These are phyloP conservation scores for Mucor racemosus DNA, from an alignment of 371 early-diverging fungal genomes.

Conservation along the genomic window DNA sequence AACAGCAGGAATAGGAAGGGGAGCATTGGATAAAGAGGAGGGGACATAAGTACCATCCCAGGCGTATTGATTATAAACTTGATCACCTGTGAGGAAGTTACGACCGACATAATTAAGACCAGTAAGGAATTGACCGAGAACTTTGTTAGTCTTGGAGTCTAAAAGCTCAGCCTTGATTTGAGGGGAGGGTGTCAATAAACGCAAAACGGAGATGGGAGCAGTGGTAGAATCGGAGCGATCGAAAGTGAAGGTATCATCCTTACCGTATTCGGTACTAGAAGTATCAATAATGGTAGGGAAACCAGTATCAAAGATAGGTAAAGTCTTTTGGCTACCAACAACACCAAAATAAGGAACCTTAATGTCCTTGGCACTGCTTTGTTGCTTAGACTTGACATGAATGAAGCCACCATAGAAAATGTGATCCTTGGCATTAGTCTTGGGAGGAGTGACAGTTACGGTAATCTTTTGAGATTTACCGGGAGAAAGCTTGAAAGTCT, in stretches of 20 bases:
- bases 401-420: constrained; percentile 45
- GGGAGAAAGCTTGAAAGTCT: constrained; percentile 40
- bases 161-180: constrained; percentile 31
- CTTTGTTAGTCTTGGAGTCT: constrained; percentile 29
- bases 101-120: constrained; percentile 31
- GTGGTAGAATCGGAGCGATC: constrained; percentile 26
- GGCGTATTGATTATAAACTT: background rate
- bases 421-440: constrained; percentile 39
- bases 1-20: constrained; percentile 24
- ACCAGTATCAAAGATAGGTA: constrained; percentile 33
- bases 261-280: constrained; percentile 18
- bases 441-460: constrained; percentile 53
- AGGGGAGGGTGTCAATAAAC: constrained; percentile 34
- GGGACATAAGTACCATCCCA: constrained; percentile 44
- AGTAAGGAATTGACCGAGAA: constrained; percentile 23
- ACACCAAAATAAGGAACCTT: constrained; percentile 63
- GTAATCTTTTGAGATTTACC: constrained; percentile 48
- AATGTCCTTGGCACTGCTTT: constrained; percentile 29
- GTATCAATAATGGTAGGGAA: constrained; percentile 24
- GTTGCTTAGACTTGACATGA: constrained; percentile 27
- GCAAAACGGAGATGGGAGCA: constrained; percentile 32
- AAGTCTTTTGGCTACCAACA: constrained; percentile 49
- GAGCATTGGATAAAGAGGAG: constrained; percentile 9
- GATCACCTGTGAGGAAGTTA: constrained; percentile 20
- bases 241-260: constrained; percentile 26